Percentiles rank a stretch among this genome's conserved stretches.
Evolutionary conservation across 257 asterid species (phyloP).

Genomic region (Anisodus tanguticus): DNA sequence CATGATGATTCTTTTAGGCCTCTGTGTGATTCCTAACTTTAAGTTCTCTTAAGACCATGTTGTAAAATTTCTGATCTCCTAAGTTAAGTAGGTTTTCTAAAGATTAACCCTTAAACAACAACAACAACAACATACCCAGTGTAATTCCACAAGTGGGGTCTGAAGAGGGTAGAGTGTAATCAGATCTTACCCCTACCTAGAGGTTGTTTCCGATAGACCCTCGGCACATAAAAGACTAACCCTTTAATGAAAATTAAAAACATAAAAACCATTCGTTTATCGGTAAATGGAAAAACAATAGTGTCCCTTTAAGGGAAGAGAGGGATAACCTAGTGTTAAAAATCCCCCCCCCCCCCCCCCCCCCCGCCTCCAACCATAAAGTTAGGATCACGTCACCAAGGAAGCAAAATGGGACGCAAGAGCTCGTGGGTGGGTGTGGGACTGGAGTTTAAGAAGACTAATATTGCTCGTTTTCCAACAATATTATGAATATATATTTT

Average conservation of each 20-base stretch:
- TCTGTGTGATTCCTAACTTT: not conserved
- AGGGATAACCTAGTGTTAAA: not conserved
- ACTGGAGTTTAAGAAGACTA: not conserved
- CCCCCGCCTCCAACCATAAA: not conserved
- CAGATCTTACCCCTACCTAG: too few species aligned
- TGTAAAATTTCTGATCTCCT: not conserved
- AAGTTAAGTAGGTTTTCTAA: not conserved
- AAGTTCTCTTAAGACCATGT: not conserved
- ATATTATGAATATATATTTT: constrained; percentile 4
- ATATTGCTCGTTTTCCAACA: constrained; percentile 8
- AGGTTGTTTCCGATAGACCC: too few species aligned
- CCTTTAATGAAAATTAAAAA: not conserved
- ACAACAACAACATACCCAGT: too few species aligned
- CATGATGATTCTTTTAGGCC: not conserved
- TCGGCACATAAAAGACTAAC: too few species aligned
- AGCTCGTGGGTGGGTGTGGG: not conserved
- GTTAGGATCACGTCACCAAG: not conserved
- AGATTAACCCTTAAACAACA: not conserved
- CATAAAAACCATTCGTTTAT: not conserved
- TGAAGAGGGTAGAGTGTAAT: too few species aligned
- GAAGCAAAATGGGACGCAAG: not conserved
- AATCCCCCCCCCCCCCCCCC: too few species aligned
- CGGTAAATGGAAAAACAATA: not conserved
- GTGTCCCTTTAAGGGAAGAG: not conserved
- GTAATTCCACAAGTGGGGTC: too few species aligned